Evolutionary conservation across 2,329 filamentous ascomycete species (phyloP), one percentile per base, ranked within the genome.

Genomic region (Fusarium mundagurra): DNA sequence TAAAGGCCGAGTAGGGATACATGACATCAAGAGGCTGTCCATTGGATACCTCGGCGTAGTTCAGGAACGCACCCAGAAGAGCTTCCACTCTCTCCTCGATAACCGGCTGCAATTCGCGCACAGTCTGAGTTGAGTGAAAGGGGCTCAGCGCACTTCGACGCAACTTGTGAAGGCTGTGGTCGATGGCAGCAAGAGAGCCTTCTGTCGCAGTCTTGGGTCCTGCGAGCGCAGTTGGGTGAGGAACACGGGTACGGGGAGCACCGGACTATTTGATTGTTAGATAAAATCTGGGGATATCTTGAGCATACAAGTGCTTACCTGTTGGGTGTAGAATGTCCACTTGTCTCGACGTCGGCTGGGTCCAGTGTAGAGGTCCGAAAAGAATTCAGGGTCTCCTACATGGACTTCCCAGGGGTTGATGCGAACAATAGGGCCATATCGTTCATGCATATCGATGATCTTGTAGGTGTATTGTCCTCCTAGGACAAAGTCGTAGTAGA

Each of bases 401-500:
- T 85, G 77, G 29, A 86, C 77, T 67, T 85, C 84, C 76, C 81
- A 81, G 4, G 83, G 83, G 65, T 77, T 82, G 70, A 84, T 84
- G 43, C 84, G 82, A 51, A 84, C 76, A 47, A 85, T 82, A 12
- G 80, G 79, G 11, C 85, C 85, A 64, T 86, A 86, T 71, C 77
- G 71, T 53, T 83, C 74, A 73, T 87, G 85, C 73, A 87, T 75
- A 59, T 83, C 77, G 47, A 79, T 74, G 29, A 86, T 83, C 63
- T 85, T 81, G 73, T 81, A 84, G 20, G 79, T 84, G 67, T 85
- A 86, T 73, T 84, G 79, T 4, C 84, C 85, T 11, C 82, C 81
- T 11, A 82, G 77, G 47, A 84, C 62, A 27, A 85, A 78, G 62
- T 87, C 84, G 66, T 85, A 85, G 75, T 85, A 87, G 55, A 82